A percentile compares a stretch with the other conserved stretches of the same genome.
Evolutionary conservation across 305 asterid genomes (phyloP).

Genomic region (Lippia alba): DNA sequence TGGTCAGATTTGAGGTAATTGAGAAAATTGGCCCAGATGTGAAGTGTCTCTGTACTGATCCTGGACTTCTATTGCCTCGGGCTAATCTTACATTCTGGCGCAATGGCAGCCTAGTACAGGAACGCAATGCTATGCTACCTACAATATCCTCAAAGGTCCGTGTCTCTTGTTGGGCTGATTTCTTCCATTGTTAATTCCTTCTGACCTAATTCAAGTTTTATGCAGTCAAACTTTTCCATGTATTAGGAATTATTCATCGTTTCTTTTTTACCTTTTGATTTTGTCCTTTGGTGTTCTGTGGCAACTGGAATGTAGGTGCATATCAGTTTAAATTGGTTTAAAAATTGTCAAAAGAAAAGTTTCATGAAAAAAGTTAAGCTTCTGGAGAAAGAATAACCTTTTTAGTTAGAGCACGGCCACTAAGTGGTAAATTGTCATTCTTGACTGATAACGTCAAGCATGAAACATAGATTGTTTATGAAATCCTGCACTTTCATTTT

Average conservation of each 20-base stretch:
- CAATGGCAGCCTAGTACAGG: conserved; percentile 79
- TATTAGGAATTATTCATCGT: conserved; percentile 11
- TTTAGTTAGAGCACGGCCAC: too few relatives aligned
- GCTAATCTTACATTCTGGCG: conserved; percentile 96
- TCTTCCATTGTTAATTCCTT: conserved; percentile 16
- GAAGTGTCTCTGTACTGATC: conserved; percentile 86
- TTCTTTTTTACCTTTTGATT: background rate
- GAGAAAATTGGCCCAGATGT: conserved; percentile 97
- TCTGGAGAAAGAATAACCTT: too few relatives aligned
- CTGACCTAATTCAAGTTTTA: conserved; percentile 24
- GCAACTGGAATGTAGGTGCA: conserved; percentile 13
- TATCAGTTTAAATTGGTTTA: conserved; percentile 15
- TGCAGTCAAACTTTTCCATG: conserved; percentile 1
- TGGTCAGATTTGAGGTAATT: conserved; percentile 93
- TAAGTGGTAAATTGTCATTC: too few relatives aligned
- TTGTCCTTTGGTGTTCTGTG: conserved; percentile 8
- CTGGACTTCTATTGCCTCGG: conserved; percentile 88
- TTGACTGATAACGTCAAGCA: too few relatives aligned
- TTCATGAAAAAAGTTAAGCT: background rate
- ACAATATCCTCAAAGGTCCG: conserved; percentile 87
- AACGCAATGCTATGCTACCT: conserved; percentile 93
- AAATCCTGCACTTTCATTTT: too few relatives aligned
- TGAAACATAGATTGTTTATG: too few relatives aligned
- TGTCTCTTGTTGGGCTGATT: conserved; percentile 20
- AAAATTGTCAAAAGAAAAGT: background rate